phyloP scores from a whole-genome alignment of 192 early-diverging fungal genomes.

The Coemansia sp. region DNA sequence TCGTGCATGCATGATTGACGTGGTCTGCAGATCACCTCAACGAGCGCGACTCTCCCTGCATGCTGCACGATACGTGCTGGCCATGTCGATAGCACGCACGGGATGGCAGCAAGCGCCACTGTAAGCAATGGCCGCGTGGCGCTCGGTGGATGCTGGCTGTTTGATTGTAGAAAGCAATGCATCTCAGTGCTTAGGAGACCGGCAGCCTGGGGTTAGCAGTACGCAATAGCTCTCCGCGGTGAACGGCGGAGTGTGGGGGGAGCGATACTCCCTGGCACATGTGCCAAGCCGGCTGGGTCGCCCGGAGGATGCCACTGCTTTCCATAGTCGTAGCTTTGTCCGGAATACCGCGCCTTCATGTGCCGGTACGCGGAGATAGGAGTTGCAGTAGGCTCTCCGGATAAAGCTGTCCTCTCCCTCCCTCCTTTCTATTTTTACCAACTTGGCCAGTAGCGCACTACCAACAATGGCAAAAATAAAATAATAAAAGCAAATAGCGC shows the following conservation, averaged over 20 bases:
- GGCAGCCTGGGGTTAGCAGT: neutral
- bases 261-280: neutral
- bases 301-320: neutral
- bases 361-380: neutral
- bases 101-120: neutral
- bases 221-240: neutral
- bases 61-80: neutral
- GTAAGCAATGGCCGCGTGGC: neutral
- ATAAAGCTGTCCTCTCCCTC: neutral
- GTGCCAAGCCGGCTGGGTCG: conserved; percentile 1
- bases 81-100: no score
- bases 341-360: neutral
- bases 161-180: neutral
- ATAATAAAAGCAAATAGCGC: neutral
- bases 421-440: neutral
- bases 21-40: neutral
- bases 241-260: neutral
- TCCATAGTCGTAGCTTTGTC: neutral
- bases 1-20: neutral
- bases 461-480: neutral
- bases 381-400: neutral
- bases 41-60: neutral
- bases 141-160: neutral
- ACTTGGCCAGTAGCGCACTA: neutral
- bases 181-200: neutral